Percentiles rank a stretch among this genome's conserved stretches.
These are phyloP conservation scores for Barnettozyma californica DNA, from an alignment of 805 yeast genomes.

Conservation along the genomic window DNA sequence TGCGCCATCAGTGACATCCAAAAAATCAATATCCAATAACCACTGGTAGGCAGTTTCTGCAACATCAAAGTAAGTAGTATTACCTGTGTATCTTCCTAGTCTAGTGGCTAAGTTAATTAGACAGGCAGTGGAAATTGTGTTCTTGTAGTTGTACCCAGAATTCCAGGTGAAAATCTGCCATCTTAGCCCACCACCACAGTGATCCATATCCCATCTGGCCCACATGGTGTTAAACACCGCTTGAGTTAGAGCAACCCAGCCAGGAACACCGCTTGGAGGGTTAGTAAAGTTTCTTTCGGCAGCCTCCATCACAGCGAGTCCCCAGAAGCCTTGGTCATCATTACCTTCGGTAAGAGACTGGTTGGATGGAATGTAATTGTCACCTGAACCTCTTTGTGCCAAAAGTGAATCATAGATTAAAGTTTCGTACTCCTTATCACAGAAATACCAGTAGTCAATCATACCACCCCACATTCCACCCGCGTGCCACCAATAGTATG, in stretches of 20 bases:
- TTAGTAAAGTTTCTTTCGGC: conserved; percentile 57
- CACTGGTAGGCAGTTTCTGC: conserved; percentile 55
- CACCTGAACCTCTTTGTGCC: conserved; percentile 40
- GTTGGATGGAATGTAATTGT: conserved; percentile 57
- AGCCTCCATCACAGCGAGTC: conserved; percentile 58
- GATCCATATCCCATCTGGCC: conserved; percentile 51
- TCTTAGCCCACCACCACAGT: conserved; percentile 63
- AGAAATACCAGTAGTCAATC: conserved; percentile 67
- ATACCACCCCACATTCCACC: conserved; percentile 58
- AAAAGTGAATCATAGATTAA: conserved; percentile 52
- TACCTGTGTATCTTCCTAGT: conserved; percentile 55
- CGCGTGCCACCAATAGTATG: conserved; percentile 92
- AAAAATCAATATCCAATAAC: conserved; percentile 46
- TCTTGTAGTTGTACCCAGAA: conserved; percentile 62
- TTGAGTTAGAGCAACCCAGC: conserved; percentile 57
- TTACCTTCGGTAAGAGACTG: conserved; percentile 68
- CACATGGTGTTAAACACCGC: conserved; percentile 62
- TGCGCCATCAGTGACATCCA: conserved; percentile 31
- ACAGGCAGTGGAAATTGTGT: conserved; percentile 59
- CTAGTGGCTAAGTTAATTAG: conserved; percentile 59
- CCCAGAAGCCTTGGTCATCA: conserved; percentile 77
- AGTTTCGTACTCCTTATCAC: conserved; percentile 59
- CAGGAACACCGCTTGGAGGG: conserved; percentile 39
- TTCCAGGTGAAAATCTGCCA: conserved; percentile 74
- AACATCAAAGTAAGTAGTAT: conserved; percentile 46